Base-by-base conservation (phyloP, 2,329 filamentous ascomycete species). In the Curvularia sp. region DNA sequence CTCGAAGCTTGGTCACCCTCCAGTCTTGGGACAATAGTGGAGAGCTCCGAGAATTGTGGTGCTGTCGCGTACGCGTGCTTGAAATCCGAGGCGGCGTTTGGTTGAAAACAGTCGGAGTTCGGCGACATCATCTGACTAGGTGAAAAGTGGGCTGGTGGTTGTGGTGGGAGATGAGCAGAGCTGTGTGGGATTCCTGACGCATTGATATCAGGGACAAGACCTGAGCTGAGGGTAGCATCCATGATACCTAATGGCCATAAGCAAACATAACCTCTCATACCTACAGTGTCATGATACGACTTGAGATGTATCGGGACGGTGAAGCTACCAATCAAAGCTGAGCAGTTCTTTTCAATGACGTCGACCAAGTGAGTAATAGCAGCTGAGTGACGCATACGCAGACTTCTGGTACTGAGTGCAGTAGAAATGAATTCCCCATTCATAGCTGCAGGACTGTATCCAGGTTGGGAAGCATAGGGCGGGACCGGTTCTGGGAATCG, bases 181-280 rank as follows among this genome's bases (percentile, higher is more conserved):
- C 34, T 52, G 0, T 53, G 46, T 5, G 59, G 51, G 30, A 23
- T 60, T 21, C 42, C 28, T n/a, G 60, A 45, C 19, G 57, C 46
- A 18, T 54, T 60, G 1, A 59, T 64, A 41, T 73, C 66, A 6
- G 68, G 71, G 2, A 74, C 55, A 2, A 74, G 53, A 6, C 71
- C 72, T 2, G 67, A 58, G 27, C 59, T 63, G 1, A 74, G 60
- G 1, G 70, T 63, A 2, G 69, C 63, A 42, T 72, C 69, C 62
- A 74, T 68, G 9, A 66, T 65, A 8, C 66, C 69, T 4, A 74
- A 57, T 0, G 70, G 52, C 72, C 72, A 75, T 2, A 74, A 27
- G 7, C 60, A 59, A 2, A 67, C 50, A 48, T 74, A 74, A 13
- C 71, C 73, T 30, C 70, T 52, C 60, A 75, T 68, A 1, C 70